Evolutionary conservation across 1,139 yeast genomes (phyloP), one percentile per base, ranked within the genome.

Genomic region (Yamadazyma triangularis): DNA sequence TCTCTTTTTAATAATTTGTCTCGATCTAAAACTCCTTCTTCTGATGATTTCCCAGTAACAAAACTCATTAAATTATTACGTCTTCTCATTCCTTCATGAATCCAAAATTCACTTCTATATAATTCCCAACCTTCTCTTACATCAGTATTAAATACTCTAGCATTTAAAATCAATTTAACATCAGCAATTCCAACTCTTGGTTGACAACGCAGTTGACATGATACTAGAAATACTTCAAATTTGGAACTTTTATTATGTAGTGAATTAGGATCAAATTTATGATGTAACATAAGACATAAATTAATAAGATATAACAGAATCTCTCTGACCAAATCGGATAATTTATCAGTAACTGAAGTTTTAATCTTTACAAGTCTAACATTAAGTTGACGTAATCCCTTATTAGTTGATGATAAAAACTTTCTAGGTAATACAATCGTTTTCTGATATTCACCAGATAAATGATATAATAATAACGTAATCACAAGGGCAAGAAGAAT

Each of bases 101-200:
- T 77, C 96, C 97, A 91, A 51, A 88, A 91, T 52, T 89, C 96
- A 47, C 86, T 86, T 36, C 98, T 63, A 49, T 89, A 91, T 28
- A 87, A 58, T 48, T 91, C 98, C 98, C 98, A 91, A 9, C 89
- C 93, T 52, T 89, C 96, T 42, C 96, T 70, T 4, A 85, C 77
- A 34, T 85, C 93, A 0, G 91, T 78, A 38, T 77, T 77, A 55
- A 89, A 91, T 1, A 80, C 80, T 32, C 96, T 66, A 1, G 96
- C 84, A 38, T 83, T 82, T 34, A 91, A 63, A 3, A 86, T 83
- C 10, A 91, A 56, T 52, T 88, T 88, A 11, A 83, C 77, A 39
- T 68, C 73, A 21, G 64, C 60, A 11, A 68, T 59, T 1, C 74
- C 73, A 12, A 62, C 51, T 33, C 70, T 46, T 1, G 74, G 73